These are phyloP conservation scores for Fusarium lateritium DNA, from an alignment of 2,329 filamentous ascomycete species.

Conservation along the genomic window DNA sequence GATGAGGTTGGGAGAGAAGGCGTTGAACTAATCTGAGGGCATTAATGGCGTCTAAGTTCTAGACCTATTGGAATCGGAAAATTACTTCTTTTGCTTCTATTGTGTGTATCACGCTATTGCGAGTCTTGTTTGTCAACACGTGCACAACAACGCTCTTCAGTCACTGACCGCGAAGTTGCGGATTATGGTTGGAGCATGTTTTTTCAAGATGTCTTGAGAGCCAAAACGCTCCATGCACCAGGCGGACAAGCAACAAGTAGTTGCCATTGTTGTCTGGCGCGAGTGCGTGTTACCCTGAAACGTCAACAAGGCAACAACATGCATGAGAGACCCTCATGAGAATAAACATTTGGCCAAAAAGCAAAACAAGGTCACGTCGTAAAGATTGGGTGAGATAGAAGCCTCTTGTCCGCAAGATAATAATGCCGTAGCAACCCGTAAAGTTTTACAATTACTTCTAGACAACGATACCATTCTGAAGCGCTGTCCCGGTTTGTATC, in stretches of 20 bases:
- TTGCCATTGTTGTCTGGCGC: not conserved
- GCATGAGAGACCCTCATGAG: not conserved
- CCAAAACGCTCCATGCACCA: not conserved
- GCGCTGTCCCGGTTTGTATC: constrained; percentile 19
- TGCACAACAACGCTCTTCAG: not conserved
- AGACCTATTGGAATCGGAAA: constrained; percentile 30
- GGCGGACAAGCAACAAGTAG: not conserved
- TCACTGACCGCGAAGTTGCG: constrained; percentile 30
- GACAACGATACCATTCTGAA: constrained; percentile 41
- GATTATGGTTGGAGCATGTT: not conserved
- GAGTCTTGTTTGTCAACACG: not conserved
- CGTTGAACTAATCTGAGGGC: constrained; percentile 29
- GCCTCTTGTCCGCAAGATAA: not conserved
- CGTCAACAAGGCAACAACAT: no score
- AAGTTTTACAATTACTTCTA: constrained; percentile 38
- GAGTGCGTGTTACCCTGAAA: not conserved
- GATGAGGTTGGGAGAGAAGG: constrained; percentile 20
- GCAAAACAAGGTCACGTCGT: not conserved
- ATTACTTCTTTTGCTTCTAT: constrained; percentile 14
- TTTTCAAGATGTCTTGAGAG: no score
- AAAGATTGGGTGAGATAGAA: no score
- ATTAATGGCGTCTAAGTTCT: constrained; percentile 31
- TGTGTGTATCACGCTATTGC: not conserved
- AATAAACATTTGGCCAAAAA: not conserved
- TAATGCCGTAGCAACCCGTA: constrained; percentile 23